These are phyloP conservation scores for Nyssa sinensis DNA, from an alignment of 148 eudicot genomes.

Conservation along the genomic window DNA sequence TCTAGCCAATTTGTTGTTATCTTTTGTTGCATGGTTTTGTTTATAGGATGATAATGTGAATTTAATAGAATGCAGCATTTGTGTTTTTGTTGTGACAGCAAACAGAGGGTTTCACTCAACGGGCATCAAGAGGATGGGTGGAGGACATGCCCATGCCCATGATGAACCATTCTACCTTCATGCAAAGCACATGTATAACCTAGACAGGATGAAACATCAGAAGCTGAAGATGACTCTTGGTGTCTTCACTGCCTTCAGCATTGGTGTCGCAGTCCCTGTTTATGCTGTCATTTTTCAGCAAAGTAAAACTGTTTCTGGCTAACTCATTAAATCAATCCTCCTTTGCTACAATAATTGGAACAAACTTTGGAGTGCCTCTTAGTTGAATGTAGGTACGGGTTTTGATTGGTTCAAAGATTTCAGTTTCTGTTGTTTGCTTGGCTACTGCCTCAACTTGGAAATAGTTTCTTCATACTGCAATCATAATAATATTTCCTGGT, in stretches of 20 bases:
- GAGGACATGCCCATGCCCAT: constrained; percentile 66
- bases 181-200: constrained; percentile 98
- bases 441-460: constrained; percentile 5
- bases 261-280: constrained; percentile 74
- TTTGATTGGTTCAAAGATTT: constrained; percentile 10
- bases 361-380: constrained; percentile 4
- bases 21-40: not conserved
- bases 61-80: not conserved
- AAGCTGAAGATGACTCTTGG: constrained; percentile 57
- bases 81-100: constrained; percentile 25
- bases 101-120: constrained; percentile 73
- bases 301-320: constrained; percentile 78
- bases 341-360: constrained; percentile 19
- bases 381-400: not conserved
- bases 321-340: constrained; percentile 6
- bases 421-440: not conserved
- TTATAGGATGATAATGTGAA: not conserved
- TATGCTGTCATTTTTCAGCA: constrained; percentile 91
- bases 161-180: constrained; percentile 78
- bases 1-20: not conserved
- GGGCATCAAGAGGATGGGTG: constrained; percentile 77
- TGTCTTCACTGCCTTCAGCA: constrained; percentile 67
- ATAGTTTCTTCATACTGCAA: not conserved
- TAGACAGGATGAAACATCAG: constrained; percentile 87
- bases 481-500: constrained; percentile 7